Percentiles rank a stretch among this genome's conserved stretches.
phyloP scores from a whole-genome alignment of 345 rosid genomes.

The Physaria fendleri region DNA sequence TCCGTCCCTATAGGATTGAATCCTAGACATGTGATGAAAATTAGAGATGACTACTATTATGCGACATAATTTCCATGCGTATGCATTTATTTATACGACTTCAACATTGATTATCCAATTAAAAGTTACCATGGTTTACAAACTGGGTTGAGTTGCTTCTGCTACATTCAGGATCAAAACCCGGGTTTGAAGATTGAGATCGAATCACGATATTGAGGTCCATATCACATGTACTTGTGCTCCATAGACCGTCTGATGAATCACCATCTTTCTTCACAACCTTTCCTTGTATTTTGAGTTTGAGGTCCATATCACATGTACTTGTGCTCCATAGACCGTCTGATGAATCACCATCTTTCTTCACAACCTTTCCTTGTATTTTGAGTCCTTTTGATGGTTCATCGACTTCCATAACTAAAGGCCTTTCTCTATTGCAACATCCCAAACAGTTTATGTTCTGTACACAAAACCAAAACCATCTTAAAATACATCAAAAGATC shows the following conservation, averaged over 20 bases:
- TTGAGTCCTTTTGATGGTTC: slow-evolving; percentile 24
- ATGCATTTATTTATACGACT: too few relatives aligned
- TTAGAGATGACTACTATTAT: too few relatives aligned
- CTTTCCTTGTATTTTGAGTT: slow-evolving; percentile 25
- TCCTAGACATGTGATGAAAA: too few relatives aligned
- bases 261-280: slow-evolving; percentile 10
- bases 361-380: slow-evolving; percentile 25
- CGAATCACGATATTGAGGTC: not conserved
- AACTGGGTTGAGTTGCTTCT: slow-evolving; percentile 9
- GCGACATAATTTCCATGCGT: too few relatives aligned
- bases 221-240: slow-evolving; percentile 14
- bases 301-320: slow-evolving; percentile 16
- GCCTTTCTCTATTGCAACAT: not conserved
- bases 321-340: slow-evolving; percentile 15
- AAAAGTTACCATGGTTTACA: slow-evolving; percentile 20
- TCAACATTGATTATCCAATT: too few relatives aligned
- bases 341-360: slow-evolving; percentile 10
- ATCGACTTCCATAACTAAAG: slow-evolving; percentile 19
- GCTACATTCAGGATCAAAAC: slow-evolving; percentile 1
- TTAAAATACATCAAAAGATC: too few relatives aligned
- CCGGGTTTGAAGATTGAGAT: slow-evolving; percentile 14
- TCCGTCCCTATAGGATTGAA: too few relatives aligned
- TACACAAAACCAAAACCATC: too few relatives aligned
- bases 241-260: slow-evolving; percentile 18
- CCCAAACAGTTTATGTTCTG: slow-evolving; percentile 19